These are phyloP conservation scores for Gilbertella persicaria DNA, from an alignment of 371 early-diverging fungal genomes.

Conservation along the genomic window DNA sequence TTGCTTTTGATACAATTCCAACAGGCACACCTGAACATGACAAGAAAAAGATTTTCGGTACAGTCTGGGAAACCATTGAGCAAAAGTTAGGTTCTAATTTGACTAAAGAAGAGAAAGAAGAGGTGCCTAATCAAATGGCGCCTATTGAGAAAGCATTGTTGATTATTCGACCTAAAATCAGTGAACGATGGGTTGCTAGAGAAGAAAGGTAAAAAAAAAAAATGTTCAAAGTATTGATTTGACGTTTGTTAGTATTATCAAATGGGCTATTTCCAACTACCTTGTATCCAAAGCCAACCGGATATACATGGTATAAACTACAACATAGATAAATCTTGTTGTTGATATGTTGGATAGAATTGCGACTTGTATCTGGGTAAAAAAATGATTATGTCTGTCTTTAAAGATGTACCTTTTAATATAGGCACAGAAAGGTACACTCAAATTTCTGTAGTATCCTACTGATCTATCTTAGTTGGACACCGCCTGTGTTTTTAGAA, in stretches of 20 bases:
- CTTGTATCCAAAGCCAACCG: not conserved
- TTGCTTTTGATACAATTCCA: not conserved
- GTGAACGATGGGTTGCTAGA: constrained; percentile 4
- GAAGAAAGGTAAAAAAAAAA: constrained; percentile 6
- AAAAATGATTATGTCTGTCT: constrained; percentile 10
- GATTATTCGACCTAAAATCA: constrained; percentile 1
- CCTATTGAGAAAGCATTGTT: constrained; percentile 1
- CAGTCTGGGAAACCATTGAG: not conserved
- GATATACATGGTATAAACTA: not conserved
- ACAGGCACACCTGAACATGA: not conserved
- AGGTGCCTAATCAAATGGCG: constrained; percentile 5
- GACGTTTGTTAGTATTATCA: not conserved
- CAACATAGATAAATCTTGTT: not conserved
- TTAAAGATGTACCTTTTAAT: constrained; percentile 5
- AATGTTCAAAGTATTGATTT: not conserved
- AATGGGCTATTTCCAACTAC: not conserved
- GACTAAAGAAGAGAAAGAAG: not conserved
- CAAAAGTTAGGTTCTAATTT: not conserved
- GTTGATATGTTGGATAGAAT: constrained; percentile 1
- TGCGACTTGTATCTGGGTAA: constrained; percentile 3
- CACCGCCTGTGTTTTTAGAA: constrained; percentile 6
- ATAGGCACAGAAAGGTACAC: constrained; percentile 6
- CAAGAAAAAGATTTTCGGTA: not conserved
- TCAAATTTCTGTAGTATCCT: not conserved
- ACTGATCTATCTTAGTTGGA: constrained; percentile 1